Evolutionary conservation across 129 eudicot species (phyloP), one percentile per base, ranked within the genome.

Genomic region (Lonicera japonica): DNA sequence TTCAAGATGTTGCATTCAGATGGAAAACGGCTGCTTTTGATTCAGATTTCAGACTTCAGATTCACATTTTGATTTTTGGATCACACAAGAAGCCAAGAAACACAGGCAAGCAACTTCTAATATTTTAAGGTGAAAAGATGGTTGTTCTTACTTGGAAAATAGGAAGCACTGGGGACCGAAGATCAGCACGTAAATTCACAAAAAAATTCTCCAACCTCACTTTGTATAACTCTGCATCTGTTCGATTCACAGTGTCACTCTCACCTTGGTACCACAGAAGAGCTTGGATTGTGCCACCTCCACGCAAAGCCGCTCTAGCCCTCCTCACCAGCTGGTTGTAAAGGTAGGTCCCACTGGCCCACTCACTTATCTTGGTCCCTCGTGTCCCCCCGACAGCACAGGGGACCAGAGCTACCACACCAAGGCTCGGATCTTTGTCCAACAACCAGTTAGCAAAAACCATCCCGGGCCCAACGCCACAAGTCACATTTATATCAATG

Each of bases 371-470:
- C 56, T 55, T 80, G 0, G 95, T 87, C 56, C 92, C 87, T 6
- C 96, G 95, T 8, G 91, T 87, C 56, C 92, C 87, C 5, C 97
- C 97, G 12, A 79, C 64, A 0, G 97, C 97, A 51, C 97, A 87
- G 25, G 97, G 97, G 24, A 91, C 96, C 60, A 91, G 65, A 21
- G 85, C 95, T 21, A 87, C 78, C 51, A 67, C 73, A 56, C 84
- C 80, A 6, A 86, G 18, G 23, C 77, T 71, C 16, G 81, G 23
- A 25, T 60, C 69, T 18, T 47, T 74, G 36, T 11, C 25, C 56
- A 81, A 24, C 52, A 87, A 63, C 5, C 70, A 43, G 61, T 84
- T 73, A 0, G 97, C 91, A 39, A 91, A 83, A 1, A 87, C 52
- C 88, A 91, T 74, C n/a, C 82, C 97, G 0, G 94, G 97, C 16